Evolutionary conservation across 768 basidiomycete species (phyloP), one percentile per base, ranked within the genome.

Genomic region (Auricularia auricula-judae): DNA sequence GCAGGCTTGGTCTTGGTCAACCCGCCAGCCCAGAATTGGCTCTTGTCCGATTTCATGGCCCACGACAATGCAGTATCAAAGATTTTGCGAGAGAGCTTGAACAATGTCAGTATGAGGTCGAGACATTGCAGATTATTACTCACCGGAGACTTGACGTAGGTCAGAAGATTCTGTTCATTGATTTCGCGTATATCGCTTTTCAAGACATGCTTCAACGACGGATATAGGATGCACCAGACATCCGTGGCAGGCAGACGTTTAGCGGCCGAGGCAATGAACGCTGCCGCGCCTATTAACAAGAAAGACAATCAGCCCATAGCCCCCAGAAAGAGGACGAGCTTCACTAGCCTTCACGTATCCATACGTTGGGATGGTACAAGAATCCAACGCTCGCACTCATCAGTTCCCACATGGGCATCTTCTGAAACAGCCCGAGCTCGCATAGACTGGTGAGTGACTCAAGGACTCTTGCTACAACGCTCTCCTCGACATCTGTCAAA

Each of bases 211-310:
- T 91, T 82, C 51, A 98, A 75, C 0, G 89, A 91, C 0, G 97
- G 96, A 69, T 98, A 98, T 8, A 99, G 74, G 51, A 98, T 96
- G 70, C 94, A 98, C 96, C 97, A 98, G 23, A 93, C 86, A 71
- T 99, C 97, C 63, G 92, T 93, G 2, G 80, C 74, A 0, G 89
- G 89, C 4, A 99, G 81, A 67, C 90, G 87, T 53, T 86, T 85
- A 2, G 89, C 87, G 8, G 92, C 88, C 3, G 92, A 86, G 2
- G 91, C 87, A 54, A 98, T 87, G 72, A 99, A 94, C 0, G 91
- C 86, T 12, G 86, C 86, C 18, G 95, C 86, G 29, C 90, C 94
- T 96, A 66, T 8, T 66, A 21, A 62, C 47, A 8, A 42, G 59
- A 60, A 23, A 14, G 12, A 34, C 39, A 29, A 3, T 29, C 29